Percentiles rank a stretch among this genome's conserved stretches.
These are phyloP conservation scores for Diaporthe sp. DNA, from an alignment of 2,329 filamentous ascomycete species.

Conservation along the genomic window DNA sequence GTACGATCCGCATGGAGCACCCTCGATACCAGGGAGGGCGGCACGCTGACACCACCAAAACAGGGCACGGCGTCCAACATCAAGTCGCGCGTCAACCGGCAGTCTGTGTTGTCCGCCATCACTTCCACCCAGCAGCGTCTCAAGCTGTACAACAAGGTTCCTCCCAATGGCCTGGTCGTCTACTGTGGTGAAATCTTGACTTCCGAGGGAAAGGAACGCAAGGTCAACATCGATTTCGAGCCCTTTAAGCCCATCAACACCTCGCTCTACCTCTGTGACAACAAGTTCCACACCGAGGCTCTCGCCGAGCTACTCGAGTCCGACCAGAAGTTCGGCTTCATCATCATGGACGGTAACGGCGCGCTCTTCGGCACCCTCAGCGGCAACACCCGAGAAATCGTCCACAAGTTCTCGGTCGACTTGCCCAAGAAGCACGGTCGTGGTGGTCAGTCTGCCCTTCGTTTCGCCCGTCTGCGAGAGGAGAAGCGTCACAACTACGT, in stretches of 20 bases:
- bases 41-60: slow-evolving; percentile 21
- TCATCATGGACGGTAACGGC: slow-evolving; percentile 99
- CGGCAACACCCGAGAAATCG: slow-evolving; percentile 95
- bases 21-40: slow-evolving; percentile 35
- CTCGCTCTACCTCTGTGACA: slow-evolving; percentile 98
- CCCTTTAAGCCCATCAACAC: slow-evolving; percentile 99
- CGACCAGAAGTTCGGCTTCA: slow-evolving; percentile 99
- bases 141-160: slow-evolving; percentile 99
- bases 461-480: slow-evolving; percentile 99
- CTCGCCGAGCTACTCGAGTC: slow-evolving; percentile 97
- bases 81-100: slow-evolving; percentile 98
- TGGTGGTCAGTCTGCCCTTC: slow-evolving; percentile 99
- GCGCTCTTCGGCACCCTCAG: slow-evolving; percentile 96
- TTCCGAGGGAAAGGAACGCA: slow-evolving; percentile 96
- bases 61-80: slow-evolving; percentile 99
- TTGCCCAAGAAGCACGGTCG: slow-evolving; percentile 99
- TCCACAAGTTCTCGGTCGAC: slow-evolving; percentile 99
- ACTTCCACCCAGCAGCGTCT: slow-evolving; percentile 99
- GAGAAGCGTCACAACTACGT: slow-evolving; percentile 99
- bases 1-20: slow-evolving; percentile 51
- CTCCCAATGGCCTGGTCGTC: slow-evolving; percentile 95
- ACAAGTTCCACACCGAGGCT: slow-evolving; percentile 99
- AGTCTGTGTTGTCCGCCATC: slow-evolving; percentile 97
- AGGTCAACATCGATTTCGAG: slow-evolving; percentile 99
- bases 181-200: slow-evolving; percentile 99